Conservation (phyloP, 306 rosid species). For the Fragaria ananassa region DNA sequence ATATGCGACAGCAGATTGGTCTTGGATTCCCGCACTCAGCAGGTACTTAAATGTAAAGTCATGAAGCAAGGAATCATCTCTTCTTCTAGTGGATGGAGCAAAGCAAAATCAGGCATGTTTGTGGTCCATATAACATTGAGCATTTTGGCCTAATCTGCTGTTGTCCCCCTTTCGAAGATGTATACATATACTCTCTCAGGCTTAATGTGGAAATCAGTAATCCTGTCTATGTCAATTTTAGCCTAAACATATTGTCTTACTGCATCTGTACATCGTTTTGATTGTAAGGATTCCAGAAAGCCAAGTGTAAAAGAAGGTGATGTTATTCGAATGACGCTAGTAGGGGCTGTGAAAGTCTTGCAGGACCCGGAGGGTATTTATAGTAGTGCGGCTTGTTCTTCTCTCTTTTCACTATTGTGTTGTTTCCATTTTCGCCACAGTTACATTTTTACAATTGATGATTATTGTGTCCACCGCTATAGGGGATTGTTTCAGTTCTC, state of each 20-base stretch:
- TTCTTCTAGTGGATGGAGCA: conserved; percentile 34
- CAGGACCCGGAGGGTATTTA: conserved; percentile 32
- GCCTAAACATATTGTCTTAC: conserved; percentile 24
- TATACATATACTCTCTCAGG: conserved; percentile 51
- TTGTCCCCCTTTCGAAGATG: conserved; percentile 48
- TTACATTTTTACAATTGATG: not conserved
- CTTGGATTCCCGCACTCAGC: conserved; percentile 47
- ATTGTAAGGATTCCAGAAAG: conserved; percentile 28
- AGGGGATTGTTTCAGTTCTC: not conserved
- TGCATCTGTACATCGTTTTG: conserved; percentile 42
- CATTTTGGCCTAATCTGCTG: conserved; percentile 47
- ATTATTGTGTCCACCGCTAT: not conserved
- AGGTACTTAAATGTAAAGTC: conserved; percentile 52
- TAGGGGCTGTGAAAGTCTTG: conserved; percentile 14
- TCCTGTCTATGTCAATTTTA: conserved; percentile 44
- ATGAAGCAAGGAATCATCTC: conserved; percentile 34
- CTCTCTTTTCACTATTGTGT: not conserved
- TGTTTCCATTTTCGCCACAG: conserved; percentile 2
- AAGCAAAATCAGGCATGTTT: conserved; percentile 38
- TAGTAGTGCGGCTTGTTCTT: conserved; percentile 26
- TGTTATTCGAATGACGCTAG: conserved; percentile 16
- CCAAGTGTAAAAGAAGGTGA: conserved; percentile 29
- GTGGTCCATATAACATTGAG: conserved; percentile 40
- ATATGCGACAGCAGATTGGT: conserved; percentile 62
- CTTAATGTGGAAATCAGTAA: conserved; percentile 47